Conservation (phyloP, 192 early-diverging fungal genomes). For the Coemansia sp. region DNA sequence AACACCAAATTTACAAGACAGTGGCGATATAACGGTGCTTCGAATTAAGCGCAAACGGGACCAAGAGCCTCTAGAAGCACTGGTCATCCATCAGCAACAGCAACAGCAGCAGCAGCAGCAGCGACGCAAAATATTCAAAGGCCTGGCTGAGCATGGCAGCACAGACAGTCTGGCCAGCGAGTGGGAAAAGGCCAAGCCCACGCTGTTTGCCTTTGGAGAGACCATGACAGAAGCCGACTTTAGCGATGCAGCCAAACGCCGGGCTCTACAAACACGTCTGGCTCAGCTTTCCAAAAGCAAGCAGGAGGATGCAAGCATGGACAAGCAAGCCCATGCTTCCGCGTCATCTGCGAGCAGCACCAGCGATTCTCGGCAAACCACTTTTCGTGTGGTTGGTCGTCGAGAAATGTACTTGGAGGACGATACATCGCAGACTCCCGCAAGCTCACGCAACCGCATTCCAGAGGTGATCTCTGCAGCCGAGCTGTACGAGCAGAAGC, state of each 20-base stretch:
- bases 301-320: conserved; percentile 8
- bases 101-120: conserved; percentile 14
- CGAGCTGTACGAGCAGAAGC: conserved; percentile 37
- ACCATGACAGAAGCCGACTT: conserved; percentile 66
- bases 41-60: conserved; percentile 74
- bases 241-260: conserved; percentile 52
- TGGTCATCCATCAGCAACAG: conserved; percentile 40
- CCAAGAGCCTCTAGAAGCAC: conserved; percentile 70
- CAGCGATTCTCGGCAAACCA: conserved; percentile 7
- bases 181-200: conserved; percentile 21
- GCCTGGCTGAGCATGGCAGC: conserved; percentile 3
- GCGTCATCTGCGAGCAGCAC: background rate
- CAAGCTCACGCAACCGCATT: conserved; percentile 10
- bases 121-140: conserved; percentile 8
- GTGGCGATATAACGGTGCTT: conserved; percentile 57
- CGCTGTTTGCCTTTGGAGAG: conserved; percentile 64
- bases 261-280: conserved; percentile 53
- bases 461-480: conserved; percentile 24
- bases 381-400: conserved; percentile 23
- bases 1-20: background rate
- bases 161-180: conserved; percentile 20
- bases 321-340: background rate
- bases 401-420: conserved; percentile 15
- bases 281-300: conserved; percentile 9
- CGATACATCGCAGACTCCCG: background rate